Evolutionary conservation across 176 grass and related monocot species (phyloP).

Genomic region (Eremochloa ophiuroides): DNA sequence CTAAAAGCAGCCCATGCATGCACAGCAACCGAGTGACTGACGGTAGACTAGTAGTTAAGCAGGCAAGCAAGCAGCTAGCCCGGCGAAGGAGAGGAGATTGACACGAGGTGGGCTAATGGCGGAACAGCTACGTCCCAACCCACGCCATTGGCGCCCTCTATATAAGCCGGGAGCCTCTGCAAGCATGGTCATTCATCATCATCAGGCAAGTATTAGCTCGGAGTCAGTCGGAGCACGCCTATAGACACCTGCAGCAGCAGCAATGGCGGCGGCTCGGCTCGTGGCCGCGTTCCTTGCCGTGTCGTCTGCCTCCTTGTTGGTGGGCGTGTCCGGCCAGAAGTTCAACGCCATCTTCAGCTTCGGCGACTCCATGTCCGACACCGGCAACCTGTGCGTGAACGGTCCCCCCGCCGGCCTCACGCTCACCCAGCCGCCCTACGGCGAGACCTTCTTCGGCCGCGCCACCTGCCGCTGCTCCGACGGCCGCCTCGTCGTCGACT

Average conservation of each 20-base stretch:
- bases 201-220: no score
- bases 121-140: slow-evolving; percentile 40
- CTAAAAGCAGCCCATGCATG: slow-evolving; percentile 26
- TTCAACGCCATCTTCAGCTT: slow-evolving; percentile 88
- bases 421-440: slow-evolving; percentile 68
- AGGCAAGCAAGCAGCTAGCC: neutral
- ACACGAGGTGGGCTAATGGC: slow-evolving; percentile 37
- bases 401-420: slow-evolving; percentile 56
- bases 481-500: slow-evolving; percentile 86
- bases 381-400: slow-evolving; percentile 82
- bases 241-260: neutral
- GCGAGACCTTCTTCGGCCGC: slow-evolving; percentile 74
- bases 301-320: neutral
- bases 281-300: slow-evolving; percentile 2
- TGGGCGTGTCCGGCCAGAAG: slow-evolving; percentile 44
- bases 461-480: slow-evolving; percentile 91
- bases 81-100: neutral
- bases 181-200: neutral
- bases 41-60: slow-evolving; percentile 1
- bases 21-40: slow-evolving; percentile 3
- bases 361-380: slow-evolving; percentile 90
- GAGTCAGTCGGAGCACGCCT: neutral
- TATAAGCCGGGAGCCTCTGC: neutral
- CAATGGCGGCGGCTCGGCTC: slow-evolving; percentile 42
- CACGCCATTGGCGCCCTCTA: slow-evolving; percentile 23